Evolutionary conservation across 1,284 basidiomycete genomes (phyloP).

Genomic region (Irpex rosettiformis): DNA sequence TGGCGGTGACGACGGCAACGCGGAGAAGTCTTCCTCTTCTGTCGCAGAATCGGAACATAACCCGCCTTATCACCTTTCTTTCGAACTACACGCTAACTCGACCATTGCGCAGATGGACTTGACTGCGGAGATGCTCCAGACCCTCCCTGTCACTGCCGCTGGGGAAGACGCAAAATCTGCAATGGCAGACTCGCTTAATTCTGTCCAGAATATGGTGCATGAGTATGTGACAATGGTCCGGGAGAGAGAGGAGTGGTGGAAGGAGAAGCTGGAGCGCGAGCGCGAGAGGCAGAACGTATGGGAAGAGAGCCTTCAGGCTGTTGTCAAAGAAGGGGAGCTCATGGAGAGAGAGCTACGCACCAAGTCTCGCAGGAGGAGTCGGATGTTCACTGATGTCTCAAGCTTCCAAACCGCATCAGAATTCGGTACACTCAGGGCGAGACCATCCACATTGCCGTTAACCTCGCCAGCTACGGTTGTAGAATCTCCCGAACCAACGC

Average conservation of each 20-base stretch:
- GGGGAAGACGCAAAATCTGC: slow-evolving; percentile 51
- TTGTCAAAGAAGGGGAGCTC: slow-evolving; percentile 84
- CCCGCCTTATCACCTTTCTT: slow-evolving; percentile 67
- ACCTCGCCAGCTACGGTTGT: slow-evolving; percentile 12
- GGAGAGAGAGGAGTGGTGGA: slow-evolving; percentile 85
- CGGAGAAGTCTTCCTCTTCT: slow-evolving; percentile 32
- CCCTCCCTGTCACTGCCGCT: slow-evolving; percentile 39
- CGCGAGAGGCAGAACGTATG: slow-evolving; percentile 76
- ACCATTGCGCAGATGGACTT: slow-evolving; percentile 80
- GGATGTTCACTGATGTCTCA: slow-evolving; percentile 36
- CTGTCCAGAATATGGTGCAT: slow-evolving; percentile 56
- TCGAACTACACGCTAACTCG: slow-evolving; percentile 75
- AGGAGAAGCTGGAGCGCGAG: slow-evolving; percentile 60
- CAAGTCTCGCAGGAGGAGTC: slow-evolving; percentile 56
- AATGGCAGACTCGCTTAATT: slow-evolving; percentile 59
- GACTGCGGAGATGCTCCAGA: slow-evolving; percentile 62
- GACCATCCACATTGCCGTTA: slow-evolving; percentile 23
- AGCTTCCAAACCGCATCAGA: slow-evolving; percentile 17
- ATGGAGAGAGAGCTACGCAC: slow-evolving; percentile 79
- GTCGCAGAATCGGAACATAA: slow-evolving; percentile 38
- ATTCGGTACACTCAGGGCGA: slow-evolving; percentile 27
- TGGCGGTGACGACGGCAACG: slow-evolving; percentile 14
- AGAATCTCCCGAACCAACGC: slow-evolving; percentile 10
- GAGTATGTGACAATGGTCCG: slow-evolving; percentile 74
- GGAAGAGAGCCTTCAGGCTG: slow-evolving; percentile 89